Evolutionary conservation across 1,284 basidiomycete genomes (phyloP), one percentile per base, ranked within the genome.

Genomic region (Cutaneotrichosporon sp.): DNA sequence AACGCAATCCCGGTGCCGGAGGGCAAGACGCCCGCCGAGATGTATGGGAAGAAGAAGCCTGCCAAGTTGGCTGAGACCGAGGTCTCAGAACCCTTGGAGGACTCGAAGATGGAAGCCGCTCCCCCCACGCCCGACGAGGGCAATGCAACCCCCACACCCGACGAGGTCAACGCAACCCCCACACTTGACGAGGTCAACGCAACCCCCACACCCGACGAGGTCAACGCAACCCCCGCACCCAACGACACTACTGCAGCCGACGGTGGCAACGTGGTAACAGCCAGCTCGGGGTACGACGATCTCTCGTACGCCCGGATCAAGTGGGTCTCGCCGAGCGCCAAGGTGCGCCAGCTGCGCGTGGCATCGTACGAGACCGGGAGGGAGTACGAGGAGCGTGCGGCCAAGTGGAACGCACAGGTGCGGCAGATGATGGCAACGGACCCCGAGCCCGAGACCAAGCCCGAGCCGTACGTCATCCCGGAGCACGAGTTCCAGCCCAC

Each of bases 1-100:
- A 66, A 67, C 34, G 24, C 51, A 7, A 67, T 79, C 1, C 61
- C 58, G n/a, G 60, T 76, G 5, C 80, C 80, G 2, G 68, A 72
- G 8, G 78, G 78, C 14, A 69, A 72, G 61, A 74, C 75, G 0
- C 67, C 62, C 2, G 56, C 58, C n/a, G 71, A 75, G 9, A 78
- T 78, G 74, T 42, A 42, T n/a, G 38, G 18, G 7, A 4, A 18
- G 18, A 42, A n/a, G 18, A 42, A 42, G 38, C 38, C 7, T n/a
- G 2, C 18, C 18, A 16, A 16, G 29, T 29, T 9, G 29, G 49
- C n/a, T 27, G 25, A 29, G 31, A 16, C 18, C 18, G 43, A 33
- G 29, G 18, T 18, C 16, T 3, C 38, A n/a, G n/a, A n/a, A n/a
- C n/a, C n/a, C n/a, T n/a, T n/a, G n/a, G n/a, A n/a, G n/a, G n/a